Evolutionary conservation across 208 protist genomes (phyloP).

Genomic region (Herpetomonas tarakana): DNA sequence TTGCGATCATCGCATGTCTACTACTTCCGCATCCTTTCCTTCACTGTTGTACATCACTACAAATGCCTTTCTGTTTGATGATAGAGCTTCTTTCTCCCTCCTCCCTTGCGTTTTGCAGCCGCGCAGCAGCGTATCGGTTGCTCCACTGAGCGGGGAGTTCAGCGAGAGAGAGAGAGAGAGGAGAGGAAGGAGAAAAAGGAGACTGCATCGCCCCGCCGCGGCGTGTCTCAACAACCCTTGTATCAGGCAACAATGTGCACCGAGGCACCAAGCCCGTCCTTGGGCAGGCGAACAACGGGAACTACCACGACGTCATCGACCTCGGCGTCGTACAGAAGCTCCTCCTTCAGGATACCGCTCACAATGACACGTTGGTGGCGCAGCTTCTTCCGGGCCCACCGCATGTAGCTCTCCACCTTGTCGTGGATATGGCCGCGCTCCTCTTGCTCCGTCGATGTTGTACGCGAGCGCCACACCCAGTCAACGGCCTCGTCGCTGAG

Average conservation of each 20-base stretch:
- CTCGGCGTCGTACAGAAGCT: slow-evolving; percentile 41
- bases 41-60: too few species aligned
- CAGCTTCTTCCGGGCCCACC: slow-evolving; percentile 14
- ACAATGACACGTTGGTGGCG: slow-evolving; percentile 31
- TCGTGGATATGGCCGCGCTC: not conserved
- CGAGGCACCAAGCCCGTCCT: slow-evolving; percentile 9
- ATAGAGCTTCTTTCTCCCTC: too few species aligned
- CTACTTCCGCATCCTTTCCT: too few species aligned
- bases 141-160: too few species aligned
- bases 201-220: too few species aligned
- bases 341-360: slow-evolving; percentile 47
- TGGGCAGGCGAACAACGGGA: slow-evolving; percentile 34
- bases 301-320: slow-evolving; percentile 33
- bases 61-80: too few species aligned
- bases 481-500: slow-evolving; percentile 18
- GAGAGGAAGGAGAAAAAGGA: too few species aligned
- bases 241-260: slow-evolving; percentile 1
- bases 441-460: not conserved
- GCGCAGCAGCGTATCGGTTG: too few species aligned
- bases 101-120: too few species aligned
- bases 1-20: too few species aligned
- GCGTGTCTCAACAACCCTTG: too few species aligned
- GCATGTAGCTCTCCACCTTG: slow-evolving; percentile 16
- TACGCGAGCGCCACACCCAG: slow-evolving; percentile 2
- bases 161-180: too few species aligned